These are phyloP conservation scores for Biancaea sappan DNA, from an alignment of 306 rosid species.

Conservation along the genomic window DNA sequence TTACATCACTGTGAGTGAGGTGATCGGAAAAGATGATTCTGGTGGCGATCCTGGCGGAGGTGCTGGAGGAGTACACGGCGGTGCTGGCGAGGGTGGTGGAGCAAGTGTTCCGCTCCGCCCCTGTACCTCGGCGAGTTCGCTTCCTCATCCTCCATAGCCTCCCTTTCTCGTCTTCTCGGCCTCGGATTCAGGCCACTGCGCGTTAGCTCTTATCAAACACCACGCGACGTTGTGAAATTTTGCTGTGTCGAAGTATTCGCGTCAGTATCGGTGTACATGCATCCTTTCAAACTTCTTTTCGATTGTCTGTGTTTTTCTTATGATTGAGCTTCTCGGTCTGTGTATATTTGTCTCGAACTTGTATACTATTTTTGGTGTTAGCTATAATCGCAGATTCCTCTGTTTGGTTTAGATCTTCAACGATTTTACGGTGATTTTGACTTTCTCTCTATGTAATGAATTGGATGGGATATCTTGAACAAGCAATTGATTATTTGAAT, in stretches of 20 bases:
- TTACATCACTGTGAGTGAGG: not conserved
- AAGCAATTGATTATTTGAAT: not conserved
- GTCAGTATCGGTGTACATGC: not conserved
- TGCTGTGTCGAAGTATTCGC: not conserved
- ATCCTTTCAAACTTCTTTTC: not conserved
- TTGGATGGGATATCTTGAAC: not conserved
- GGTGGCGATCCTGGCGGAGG: conserved; percentile 60
- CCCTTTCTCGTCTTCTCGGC: conserved; percentile 39
- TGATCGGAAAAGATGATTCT: conserved; percentile 43
- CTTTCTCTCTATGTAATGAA: not conserved
- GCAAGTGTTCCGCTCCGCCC: conserved; percentile 53
- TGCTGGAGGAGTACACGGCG: conserved; percentile 67
- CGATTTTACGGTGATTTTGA: not conserved
- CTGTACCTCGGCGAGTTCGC: conserved; percentile 59
- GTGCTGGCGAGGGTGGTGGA: conserved; percentile 52
- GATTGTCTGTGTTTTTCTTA: not conserved
- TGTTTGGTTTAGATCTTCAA: not conserved
- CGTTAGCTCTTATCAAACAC: no score
- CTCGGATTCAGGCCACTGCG: not conserved
- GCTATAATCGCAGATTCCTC: no score
- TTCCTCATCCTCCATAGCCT: conserved; percentile 56
- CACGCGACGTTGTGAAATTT: no score
- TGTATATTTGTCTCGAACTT: not conserved
- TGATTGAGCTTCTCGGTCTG: not conserved
- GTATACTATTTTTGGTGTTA: not conserved